Evolutionary conservation across 2,329 filamentous ascomycete species (phyloP), one percentile per base, ranked within the genome.

Genomic region (Xylaria sp.): DNA sequence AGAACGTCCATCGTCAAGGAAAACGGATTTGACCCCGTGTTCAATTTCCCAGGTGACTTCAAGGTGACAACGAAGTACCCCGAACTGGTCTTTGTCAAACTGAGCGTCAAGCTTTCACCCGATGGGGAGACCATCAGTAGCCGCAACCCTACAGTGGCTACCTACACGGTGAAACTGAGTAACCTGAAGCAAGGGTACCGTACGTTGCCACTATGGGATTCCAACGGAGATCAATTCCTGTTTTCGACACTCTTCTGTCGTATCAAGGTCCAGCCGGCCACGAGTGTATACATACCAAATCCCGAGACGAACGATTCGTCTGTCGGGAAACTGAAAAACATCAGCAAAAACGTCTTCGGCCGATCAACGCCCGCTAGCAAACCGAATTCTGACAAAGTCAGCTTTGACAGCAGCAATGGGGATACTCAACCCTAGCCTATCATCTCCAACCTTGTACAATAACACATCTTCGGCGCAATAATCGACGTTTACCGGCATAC

Each of bases 161-260:
- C 89, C 1, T 97, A 93, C 75, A 97, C 91, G 1, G 92, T 91
- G 63, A 97, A 97, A 76, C 85, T 97, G 55, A 87, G 82, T 76
- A 95, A 88, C 71, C 83, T 97, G 48, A 91, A 93, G 72, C 87
- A 94, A 74, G 94, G 94, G 34, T 97, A 94, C 74, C 91, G 93
- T 63, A 95, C 96, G 62, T 80, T 97, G 56, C 94, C 93, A 9
- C 81, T 99, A 13, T 89, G 91, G 73, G 92, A 97, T 75, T 83
- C 86, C 58, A 90, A 91, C 64, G 94, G 92, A 62, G 92, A 97
- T 68, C 91, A 92, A 68, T 97, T 95, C 72, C 82, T 97, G 49
- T 97, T 97, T 76, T 96, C 94, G 2, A 95, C 92, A 9, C 80
- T 99, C 13, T 96, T 97, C 74, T 96, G 92, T 78, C 88, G 87